Evolutionary conservation across 164 flowering plant species (phyloP).

Genomic region (Dillenia turbinata): DNA sequence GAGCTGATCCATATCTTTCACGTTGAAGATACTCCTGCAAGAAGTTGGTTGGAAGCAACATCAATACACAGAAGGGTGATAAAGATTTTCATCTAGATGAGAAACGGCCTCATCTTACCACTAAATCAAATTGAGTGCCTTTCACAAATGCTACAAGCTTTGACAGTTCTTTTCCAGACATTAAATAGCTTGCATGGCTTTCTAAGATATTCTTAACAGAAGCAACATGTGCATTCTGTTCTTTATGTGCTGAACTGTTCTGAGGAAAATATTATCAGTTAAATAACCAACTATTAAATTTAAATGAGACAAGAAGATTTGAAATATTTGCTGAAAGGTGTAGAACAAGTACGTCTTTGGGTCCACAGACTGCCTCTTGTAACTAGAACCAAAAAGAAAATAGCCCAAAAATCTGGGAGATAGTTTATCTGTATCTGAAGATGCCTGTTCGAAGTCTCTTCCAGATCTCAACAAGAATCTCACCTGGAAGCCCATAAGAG

Average conservation of each 20-base stretch:
- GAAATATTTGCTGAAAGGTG: not conserved
- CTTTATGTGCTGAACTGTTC: constrained; percentile 67
- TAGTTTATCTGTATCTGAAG: constrained; percentile 62
- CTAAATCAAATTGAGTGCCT: constrained; percentile 98
- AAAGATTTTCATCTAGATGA: not conserved
- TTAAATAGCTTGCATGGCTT: constrained; percentile 94
- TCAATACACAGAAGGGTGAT: not conserved
- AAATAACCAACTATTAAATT: not conserved
- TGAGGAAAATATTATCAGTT: constrained; percentile 6
- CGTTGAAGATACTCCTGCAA: constrained; percentile 92
- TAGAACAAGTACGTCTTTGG: constrained; percentile 45
- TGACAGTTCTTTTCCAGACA: constrained; percentile 97
- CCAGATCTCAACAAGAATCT: constrained; percentile 96
- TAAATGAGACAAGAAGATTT: not conserved
- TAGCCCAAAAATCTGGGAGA: constrained; percentile 92
- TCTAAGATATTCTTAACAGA: constrained; percentile 91
- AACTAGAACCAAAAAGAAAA: constrained; percentile 73
- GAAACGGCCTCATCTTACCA: constrained; percentile 43
- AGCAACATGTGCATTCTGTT: constrained; percentile 86
- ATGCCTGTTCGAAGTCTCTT: constrained; percentile 73
- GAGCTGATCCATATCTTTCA: constrained; percentile 84
- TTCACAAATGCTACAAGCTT: constrained; percentile 97
- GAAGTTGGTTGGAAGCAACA: constrained; percentile 13
- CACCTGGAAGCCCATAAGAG: constrained; percentile 44
- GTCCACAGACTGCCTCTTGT: constrained; percentile 57